Evolutionary conservation across 2,329 filamentous ascomycete genomes (phyloP), one percentile per base, ranked within the genome.

Genomic region (Madurella fahalii): DNA sequence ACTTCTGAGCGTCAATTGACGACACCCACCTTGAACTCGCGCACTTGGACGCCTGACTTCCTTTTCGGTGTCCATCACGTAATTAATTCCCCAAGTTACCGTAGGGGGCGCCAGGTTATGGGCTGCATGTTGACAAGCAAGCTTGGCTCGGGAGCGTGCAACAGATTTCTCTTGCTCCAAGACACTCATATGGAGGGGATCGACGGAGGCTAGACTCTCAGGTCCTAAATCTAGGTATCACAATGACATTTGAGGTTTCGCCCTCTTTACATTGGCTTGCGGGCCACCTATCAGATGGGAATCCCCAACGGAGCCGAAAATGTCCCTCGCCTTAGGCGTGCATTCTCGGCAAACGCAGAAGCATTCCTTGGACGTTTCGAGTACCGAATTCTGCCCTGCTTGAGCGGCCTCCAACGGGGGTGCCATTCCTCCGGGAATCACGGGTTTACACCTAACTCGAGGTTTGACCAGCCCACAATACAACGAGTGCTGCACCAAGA

Each of bases 41-140:
- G 7, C 25, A 25, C 7, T 7, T 25, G 25, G 3, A 25, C 25
- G 7, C 25, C 25, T 25, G 25, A 25, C 25, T 25, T 25, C 25
- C 7, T 25, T 25, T 25, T 25, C 25, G 25, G 25, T 25, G 40
- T 37, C 47, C 20, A 57, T 59, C 58, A 62, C 60, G 61, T 62
- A 63, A 62, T 60, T 50, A 47, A 50, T 50, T 25, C 52, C 53
- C 52, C 47, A 48, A 50, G 40, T 49, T 49, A 39, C 45, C 50
- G 51, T 59, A 63, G 59, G 56, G 20, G 45, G 41, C 45, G 44
- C 52, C 60, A 57, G 58, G 49, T 61, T 57, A 61, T 59, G 50
- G 52, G 13, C 45, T 12, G 47, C 25, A 40, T 47, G 25, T 15
- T 20, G 20, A 40, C n/a, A 40, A 30, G 37, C 31, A 15, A 40